Percentiles rank a stretch among this genome's conserved stretches.
Evolutionary conservation across 495 filamentous ascomycete species (phyloP).

Genomic region (Aspergillus nanangensis): DNA sequence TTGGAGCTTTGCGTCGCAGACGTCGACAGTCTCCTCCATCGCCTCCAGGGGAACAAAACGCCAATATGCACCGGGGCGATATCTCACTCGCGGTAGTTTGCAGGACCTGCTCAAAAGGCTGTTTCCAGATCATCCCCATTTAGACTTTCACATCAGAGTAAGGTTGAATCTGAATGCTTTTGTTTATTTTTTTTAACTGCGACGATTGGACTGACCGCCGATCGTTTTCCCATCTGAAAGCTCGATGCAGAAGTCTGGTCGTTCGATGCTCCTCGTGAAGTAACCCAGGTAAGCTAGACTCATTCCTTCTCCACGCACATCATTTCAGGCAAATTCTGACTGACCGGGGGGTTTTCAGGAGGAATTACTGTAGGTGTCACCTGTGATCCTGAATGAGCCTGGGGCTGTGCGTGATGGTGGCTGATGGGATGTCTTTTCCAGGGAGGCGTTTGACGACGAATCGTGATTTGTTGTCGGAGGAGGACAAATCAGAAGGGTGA

Average conservation of each 20-base stretch:
- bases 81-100: conserved; percentile 26
- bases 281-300: conserved; percentile 19
- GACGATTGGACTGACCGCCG: background rate
- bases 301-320: background rate
- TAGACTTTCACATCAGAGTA: conserved; percentile 29
- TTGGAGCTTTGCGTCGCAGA: background rate
- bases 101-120: conserved; percentile 26
- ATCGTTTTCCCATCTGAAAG: conserved; percentile 8
- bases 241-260: conserved; percentile 29
- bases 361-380: conserved; percentile 20
- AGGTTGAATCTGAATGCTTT: too few relatives aligned
- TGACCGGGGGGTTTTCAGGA: conserved; percentile 12
- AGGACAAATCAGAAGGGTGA: background rate
- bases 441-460: background rate
- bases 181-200: too few relatives aligned
- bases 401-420: conserved; percentile 11
- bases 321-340: background rate
- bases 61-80: conserved; percentile 13
- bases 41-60: background rate
- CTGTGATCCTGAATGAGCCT: conserved; percentile 6
- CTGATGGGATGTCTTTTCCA: conserved; percentile 1
- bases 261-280: conserved; percentile 26
- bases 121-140: conserved; percentile 25
- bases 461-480: background rate
- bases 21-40: conserved; percentile 4